phyloP scores from a whole-genome alignment of 306 rosid species.

The Psophocarpus tetragonolobus region DNA sequence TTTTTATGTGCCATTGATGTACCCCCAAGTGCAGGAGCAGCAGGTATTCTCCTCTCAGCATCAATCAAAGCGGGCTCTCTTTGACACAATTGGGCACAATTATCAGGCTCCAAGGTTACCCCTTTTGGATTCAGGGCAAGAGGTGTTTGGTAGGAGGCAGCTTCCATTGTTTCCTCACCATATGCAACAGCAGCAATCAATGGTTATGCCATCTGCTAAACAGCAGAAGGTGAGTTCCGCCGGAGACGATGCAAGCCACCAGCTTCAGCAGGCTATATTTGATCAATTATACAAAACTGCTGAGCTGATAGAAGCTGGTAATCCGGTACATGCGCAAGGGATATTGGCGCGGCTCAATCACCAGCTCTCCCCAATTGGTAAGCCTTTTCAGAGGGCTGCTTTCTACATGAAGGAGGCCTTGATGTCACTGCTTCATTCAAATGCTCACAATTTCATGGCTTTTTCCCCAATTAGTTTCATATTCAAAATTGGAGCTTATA shows the following conservation, averaged over 20 bases:
- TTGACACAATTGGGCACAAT: conserved; percentile 48
- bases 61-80: conserved; percentile 60
- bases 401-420: conserved; percentile 85
- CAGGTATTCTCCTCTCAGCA: conserved; percentile 58
- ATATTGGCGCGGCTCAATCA: conserved; percentile 99
- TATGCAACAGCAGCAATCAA: conserved; percentile 64
- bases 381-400: conserved; percentile 97
- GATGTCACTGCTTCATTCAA: conserved; percentile 61
- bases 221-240: conserved; percentile 55
- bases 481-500: conserved; percentile 85
- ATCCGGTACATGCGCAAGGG: conserved; percentile 92
- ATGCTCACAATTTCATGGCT: conserved; percentile 43
- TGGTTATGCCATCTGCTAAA: conserved; percentile 42
- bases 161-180: conserved; percentile 68
- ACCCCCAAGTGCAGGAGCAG: conserved; percentile 67
- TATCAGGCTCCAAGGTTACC: conserved; percentile 51
- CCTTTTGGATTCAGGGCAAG: conserved; percentile 55
- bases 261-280: conserved; percentile 71
- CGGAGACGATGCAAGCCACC: conserved; percentile 62
- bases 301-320: conserved; percentile 91
- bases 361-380: conserved; percentile 92
- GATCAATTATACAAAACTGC: conserved; percentile 82
- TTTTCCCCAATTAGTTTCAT: conserved; percentile 73
- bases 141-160: conserved; percentile 50
- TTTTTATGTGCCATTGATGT: conserved; percentile 68